Conservation (phyloP, 495 filamentous ascomycete species). For the Aspergillus incahuasiensis region DNA sequence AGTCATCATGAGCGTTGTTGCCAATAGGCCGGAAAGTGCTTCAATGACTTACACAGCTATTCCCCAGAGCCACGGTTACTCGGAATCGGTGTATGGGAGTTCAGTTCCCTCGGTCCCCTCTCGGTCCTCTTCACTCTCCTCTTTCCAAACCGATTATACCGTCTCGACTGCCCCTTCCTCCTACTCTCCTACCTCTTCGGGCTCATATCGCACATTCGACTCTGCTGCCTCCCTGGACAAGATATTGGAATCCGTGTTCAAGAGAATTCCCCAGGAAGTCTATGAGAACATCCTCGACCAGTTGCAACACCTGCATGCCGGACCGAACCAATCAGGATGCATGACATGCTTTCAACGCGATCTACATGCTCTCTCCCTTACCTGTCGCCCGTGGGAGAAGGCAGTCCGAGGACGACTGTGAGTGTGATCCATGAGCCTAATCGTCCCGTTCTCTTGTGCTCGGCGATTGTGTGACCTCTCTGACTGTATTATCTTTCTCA, state of each 20-base stretch:
- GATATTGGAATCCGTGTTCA: constrained; percentile 38
- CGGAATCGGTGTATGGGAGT: constrained; percentile 25
- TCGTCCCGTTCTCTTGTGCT: not conserved
- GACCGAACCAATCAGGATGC: constrained; percentile 47
- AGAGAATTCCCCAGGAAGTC: constrained; percentile 51
- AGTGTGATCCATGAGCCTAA: constrained; percentile 23
- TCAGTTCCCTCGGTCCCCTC: constrained; percentile 31
- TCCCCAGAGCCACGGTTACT: constrained; percentile 22
- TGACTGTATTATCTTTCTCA: constrained; percentile 18
- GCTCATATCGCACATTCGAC: constrained; percentile 33
- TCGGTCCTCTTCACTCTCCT: constrained; percentile 38
- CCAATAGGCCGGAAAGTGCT: constrained; percentile 38
- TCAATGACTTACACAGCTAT: constrained; percentile 29
- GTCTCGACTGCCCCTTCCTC: constrained; percentile 37
- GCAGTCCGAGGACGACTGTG: constrained; percentile 61
- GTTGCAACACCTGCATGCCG: constrained; percentile 46
- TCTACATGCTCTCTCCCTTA: constrained; percentile 61
- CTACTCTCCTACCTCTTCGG: constrained; percentile 36
- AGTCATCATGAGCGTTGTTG: constrained; percentile 39
- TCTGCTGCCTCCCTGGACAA: constrained; percentile 34
- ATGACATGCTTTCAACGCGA: constrained; percentile 77
- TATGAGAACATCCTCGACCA: constrained; percentile 53
- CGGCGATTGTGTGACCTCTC: not conserved
- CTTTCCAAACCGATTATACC: constrained; percentile 38
- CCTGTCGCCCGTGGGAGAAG: constrained; percentile 62